Percentiles rank a stretch among this genome's conserved stretches.
These are phyloP conservation scores for Oehlia diaphana DNA, from an alignment of 192 early-diverging fungal genomes.

Conservation along the genomic window DNA sequence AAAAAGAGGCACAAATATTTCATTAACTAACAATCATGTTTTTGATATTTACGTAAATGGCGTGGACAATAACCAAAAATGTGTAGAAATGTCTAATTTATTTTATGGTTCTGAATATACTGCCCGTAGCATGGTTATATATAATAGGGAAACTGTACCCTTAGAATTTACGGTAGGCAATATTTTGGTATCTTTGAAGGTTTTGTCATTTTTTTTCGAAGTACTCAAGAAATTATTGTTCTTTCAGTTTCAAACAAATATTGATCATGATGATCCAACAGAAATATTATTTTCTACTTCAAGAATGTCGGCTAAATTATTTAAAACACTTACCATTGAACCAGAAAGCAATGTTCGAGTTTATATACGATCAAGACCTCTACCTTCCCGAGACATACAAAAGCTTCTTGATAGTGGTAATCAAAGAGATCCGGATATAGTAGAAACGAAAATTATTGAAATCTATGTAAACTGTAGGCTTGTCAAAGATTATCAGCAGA, in stretches of 20 bases:
- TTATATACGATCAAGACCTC: slow-evolving; percentile 65
- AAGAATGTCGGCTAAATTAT: slow-evolving; percentile 67
- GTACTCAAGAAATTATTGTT: slow-evolving; percentile 2
- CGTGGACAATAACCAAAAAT: slow-evolving; percentile 49
- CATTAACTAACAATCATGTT: slow-evolving; percentile 52
- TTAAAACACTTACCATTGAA: slow-evolving; percentile 67
- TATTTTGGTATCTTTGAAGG: neutral
- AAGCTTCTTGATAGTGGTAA: slow-evolving; percentile 45
- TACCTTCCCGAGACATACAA: slow-evolving; percentile 42
- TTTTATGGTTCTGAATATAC: slow-evolving; percentile 75
- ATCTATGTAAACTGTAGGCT: slow-evolving; percentile 78
- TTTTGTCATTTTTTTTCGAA: neutral
- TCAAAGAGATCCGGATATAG: slow-evolving; percentile 43
- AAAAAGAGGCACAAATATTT: slow-evolving; percentile 35
- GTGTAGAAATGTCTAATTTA: slow-evolving; percentile 69
- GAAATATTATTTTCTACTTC: slow-evolving; percentile 81
- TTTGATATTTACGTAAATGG: slow-evolving; percentile 79
- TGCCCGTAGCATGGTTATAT: slow-evolving; percentile 70
- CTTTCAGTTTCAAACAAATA: slow-evolving; percentile 59
- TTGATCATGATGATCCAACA: slow-evolving; percentile 59
- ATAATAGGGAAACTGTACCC: slow-evolving; percentile 71
- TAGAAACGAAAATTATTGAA: slow-evolving; percentile 69
- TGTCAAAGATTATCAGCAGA: slow-evolving; percentile 80
- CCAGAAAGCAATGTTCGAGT: slow-evolving; percentile 64
- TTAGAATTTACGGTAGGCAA: slow-evolving; percentile 70